Conservation (phyloP, 73 alveolate genomes). For the Durusdinium trenchii region DNA sequence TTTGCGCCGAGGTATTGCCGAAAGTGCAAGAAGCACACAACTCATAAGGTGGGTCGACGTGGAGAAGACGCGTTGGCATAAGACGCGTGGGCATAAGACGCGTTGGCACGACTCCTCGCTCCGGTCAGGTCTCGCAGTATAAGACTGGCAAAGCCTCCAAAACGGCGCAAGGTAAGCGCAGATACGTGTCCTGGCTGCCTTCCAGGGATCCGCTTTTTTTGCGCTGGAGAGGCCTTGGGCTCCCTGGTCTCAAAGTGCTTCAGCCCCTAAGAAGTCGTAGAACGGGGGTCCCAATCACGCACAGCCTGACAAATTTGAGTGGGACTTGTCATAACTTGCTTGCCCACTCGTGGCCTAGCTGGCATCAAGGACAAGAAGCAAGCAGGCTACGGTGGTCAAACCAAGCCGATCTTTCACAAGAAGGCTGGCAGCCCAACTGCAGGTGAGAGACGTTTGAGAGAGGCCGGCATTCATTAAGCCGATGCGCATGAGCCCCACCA, state of each 20-base stretch:
- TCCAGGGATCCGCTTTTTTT: no score
- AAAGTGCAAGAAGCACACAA: slow-evolving; percentile 97
- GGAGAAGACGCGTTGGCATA: background rate
- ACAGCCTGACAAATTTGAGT: no score
- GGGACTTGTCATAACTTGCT: slow-evolving; percentile 90
- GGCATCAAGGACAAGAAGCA: slow-evolving; percentile 67
- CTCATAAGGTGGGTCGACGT: slow-evolving; percentile 96
- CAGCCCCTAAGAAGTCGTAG: no score
- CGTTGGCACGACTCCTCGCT: background rate
- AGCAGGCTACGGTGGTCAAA: slow-evolving; percentile 99
- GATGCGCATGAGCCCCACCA: no score
- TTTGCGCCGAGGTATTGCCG: slow-evolving; percentile 94
- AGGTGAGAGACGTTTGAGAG: background rate
- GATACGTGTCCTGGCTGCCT: slow-evolving; percentile 96
- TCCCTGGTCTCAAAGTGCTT: no score
- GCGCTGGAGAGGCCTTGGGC: no score
- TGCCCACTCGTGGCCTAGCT: slow-evolving; percentile 97
- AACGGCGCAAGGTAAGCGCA: slow-evolving; percentile 98
- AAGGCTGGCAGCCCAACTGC: slow-evolving; percentile 63
- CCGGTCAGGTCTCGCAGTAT: slow-evolving; percentile 97
- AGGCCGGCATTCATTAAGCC: background rate
- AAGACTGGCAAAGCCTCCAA: slow-evolving; percentile 98
- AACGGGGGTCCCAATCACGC: no score
- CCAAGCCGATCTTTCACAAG: slow-evolving; percentile 99
- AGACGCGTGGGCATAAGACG: background rate